Percentiles rank a stretch among this genome's conserved stretches.
Evolutionary conservation across 2,329 filamentous ascomycete genomes (phyloP).

Genomic region (Ilyonectria destructans): DNA sequence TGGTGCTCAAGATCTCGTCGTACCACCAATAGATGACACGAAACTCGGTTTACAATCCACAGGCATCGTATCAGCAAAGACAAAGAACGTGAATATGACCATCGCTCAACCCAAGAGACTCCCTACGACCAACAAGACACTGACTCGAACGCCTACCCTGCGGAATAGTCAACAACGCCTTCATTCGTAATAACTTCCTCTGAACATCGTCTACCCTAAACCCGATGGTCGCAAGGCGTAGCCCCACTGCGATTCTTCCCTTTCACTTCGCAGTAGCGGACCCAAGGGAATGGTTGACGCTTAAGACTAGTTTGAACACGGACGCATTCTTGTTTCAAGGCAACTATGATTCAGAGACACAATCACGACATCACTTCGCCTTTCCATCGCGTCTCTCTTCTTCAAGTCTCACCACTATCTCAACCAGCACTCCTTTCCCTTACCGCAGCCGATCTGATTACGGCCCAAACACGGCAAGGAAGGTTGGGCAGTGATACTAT

Average conservation of each 20-base stretch:
- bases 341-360: slow-evolving; percentile 9
- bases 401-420: background rate
- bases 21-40: background rate
- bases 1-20: background rate
- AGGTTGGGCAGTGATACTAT: background rate
- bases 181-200: background rate
- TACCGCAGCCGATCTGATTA: background rate
- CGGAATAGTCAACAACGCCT: background rate
- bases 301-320: slow-evolving; percentile 9
- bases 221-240: background rate
- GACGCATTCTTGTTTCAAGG: slow-evolving; percentile 8
- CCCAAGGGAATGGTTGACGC: slow-evolving; percentile 23
- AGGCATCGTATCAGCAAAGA: background rate
- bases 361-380: background rate
- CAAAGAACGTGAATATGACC: background rate
- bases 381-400: background rate
- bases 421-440: background rate
- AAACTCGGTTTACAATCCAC: background rate
- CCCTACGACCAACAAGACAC: background rate
- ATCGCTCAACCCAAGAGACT: background rate
- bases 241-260: slow-evolving; percentile 21
- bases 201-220: background rate
- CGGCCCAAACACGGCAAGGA: background rate
- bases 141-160: too few species aligned
- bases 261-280: slow-evolving; percentile 21